These are phyloP conservation scores for Rhamnella rubrinervis DNA, from an alignment of 331 rosid genomes.

Conservation along the genomic window DNA sequence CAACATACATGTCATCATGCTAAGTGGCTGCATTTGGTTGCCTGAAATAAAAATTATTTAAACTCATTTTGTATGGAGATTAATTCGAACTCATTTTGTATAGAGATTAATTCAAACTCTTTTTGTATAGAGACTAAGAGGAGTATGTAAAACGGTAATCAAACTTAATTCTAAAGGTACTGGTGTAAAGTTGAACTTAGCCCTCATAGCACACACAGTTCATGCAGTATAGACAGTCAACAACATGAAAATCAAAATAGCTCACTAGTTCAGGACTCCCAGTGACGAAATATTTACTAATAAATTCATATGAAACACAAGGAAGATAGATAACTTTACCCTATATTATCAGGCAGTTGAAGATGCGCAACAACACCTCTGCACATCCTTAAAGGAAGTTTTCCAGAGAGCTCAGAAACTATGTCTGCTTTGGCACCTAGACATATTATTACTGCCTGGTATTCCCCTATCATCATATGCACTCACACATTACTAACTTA, in stretches of 20 bases:
- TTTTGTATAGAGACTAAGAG: no score
- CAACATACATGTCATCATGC: not conserved
- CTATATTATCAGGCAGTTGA: constrained; percentile 49
- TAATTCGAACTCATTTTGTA: not conserved
- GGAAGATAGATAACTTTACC: constrained; percentile 32
- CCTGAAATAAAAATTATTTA: not conserved
- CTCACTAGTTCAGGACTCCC: not conserved
- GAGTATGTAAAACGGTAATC: not conserved
- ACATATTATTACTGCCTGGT: constrained; percentile 75
- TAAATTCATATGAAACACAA: not conserved
- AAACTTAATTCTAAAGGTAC: not conserved
- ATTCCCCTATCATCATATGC: constrained; percentile 47
- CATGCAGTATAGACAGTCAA: no score
- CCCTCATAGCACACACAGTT: no score
- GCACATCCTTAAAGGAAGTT: constrained; percentile 87
- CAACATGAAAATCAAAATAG: no score
- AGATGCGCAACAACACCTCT: constrained; percentile 82
- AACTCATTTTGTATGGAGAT: not conserved
- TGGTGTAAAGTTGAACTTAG: no score
- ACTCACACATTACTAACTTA: not conserved
- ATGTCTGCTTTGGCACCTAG: constrained; percentile 78
- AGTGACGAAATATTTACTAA: not conserved
- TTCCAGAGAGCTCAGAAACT: constrained; percentile 82
- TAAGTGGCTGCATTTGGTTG: not conserved
- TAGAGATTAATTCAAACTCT: no score